Base-by-base conservation (phyloP, 2,329 filamentous ascomycete genomes). In the Penicillium sp. region DNA sequence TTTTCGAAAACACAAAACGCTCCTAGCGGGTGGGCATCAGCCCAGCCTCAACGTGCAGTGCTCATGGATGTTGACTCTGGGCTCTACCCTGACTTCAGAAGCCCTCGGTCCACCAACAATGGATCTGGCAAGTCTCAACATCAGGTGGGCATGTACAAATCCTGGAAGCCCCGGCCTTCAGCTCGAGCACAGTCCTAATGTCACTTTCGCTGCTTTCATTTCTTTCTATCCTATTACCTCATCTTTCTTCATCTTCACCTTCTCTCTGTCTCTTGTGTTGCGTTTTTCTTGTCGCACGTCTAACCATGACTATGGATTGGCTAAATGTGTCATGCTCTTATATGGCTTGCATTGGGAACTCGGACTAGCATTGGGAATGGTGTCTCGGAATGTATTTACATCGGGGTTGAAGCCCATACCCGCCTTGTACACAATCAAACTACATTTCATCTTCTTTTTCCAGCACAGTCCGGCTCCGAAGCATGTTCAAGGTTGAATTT, bases 31-130 rank as follows among this genome's bases (percentile, higher is more conserved):
- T 51, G 64, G 26, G 55, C 59, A 13, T 60, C 69, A 12, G 68
- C 69, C 9, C 64, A 69, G 45, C 70, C 72, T 6, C 73, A 75
- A 48, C 63, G 66, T 35, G 71, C 72, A 9, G 59, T 75, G 28
- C 57, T 75, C 7, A 71, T 74, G 68, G 72, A 74, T 45, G 59
- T 74, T 29, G 64, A 67, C 12, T 65, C 68, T 1, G 60, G 59
- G 1, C 56, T 71, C 1, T 68, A 68, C 35, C 59, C 57, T 5
- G 60, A 65, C 27, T 67, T 67, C 46, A 58, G 57, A 29, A 53
- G 51, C 27, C 47, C 60, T 44, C 53, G 52, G 9, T 25, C 40
- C 34, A 32, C 46, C 27, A 52, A 51, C 5, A 52, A 56, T 43
- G 56, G 56, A 55, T 27, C 34, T 27, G 65, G 57, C 60, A 69